Percentiles rank a stretch among this genome's conserved stretches.
These are phyloP conservation scores for Lentinula edodes DNA, from an alignment of 768 basidiomycete genomes.

Conservation along the genomic window DNA sequence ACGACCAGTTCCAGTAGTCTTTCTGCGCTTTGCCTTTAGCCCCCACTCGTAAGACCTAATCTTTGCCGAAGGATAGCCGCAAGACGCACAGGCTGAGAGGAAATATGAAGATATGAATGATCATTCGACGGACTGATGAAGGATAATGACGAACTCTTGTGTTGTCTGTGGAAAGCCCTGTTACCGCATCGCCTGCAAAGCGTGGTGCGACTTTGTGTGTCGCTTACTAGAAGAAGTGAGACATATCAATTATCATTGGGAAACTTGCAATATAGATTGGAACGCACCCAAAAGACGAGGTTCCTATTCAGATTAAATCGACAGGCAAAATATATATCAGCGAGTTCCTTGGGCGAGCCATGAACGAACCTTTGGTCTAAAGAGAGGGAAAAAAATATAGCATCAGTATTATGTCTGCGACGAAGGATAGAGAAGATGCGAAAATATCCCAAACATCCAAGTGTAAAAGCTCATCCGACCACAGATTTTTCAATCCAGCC, in stretches of 20 bases:
- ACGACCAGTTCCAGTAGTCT: slow-evolving; percentile 97
- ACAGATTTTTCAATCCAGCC: slow-evolving; percentile 14
- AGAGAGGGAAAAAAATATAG: slow-evolving; percentile 9
- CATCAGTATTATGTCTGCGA: neutral
- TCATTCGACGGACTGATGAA: neutral
- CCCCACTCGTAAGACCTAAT: slow-evolving; percentile 97
- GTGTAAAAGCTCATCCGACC: slow-evolving; percentile 17
- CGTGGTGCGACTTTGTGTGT: slow-evolving; percentile 94
- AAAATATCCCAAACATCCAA: neutral
- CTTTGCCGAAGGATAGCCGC: slow-evolving; percentile 95
- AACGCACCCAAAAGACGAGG: slow-evolving; percentile 91
- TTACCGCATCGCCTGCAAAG: slow-evolving; percentile 96
- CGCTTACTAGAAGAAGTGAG: slow-evolving; percentile 63
- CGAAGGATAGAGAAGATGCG: neutral
- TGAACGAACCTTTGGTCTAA: slow-evolving; percentile 80
- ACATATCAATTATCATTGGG: neutral
- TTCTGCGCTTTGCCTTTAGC: slow-evolving; percentile 98
- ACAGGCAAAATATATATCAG: slow-evolving; percentile 4
- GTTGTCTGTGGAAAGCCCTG: slow-evolving; percentile 96
- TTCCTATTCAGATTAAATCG: slow-evolving; percentile 50
- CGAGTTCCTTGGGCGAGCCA: neutral
- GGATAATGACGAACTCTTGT: slow-evolving; percentile 68
- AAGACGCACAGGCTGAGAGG: slow-evolving; percentile 79
- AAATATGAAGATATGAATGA: neutral
- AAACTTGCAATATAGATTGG: neutral